Evolutionary conservation across 352 stramenopile genomes (phyloP).

Genomic region (Peronospora farinosa): DNA sequence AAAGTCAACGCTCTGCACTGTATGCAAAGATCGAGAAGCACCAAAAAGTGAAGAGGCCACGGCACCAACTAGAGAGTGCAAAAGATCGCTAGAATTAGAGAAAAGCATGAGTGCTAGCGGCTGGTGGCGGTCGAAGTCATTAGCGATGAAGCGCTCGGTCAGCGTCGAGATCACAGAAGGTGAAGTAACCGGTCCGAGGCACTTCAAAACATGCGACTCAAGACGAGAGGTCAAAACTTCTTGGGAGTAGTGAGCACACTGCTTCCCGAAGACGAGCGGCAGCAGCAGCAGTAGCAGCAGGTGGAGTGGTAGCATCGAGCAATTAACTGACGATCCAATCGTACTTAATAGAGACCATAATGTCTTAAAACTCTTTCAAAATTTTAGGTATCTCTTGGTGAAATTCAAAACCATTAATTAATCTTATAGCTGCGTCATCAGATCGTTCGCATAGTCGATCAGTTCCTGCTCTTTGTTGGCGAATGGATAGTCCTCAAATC

Average conservation of each 20-base stretch:
- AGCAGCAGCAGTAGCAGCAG: conserved; percentile 15
- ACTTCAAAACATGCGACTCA: conserved; percentile 34
- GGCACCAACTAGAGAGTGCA: conserved; percentile 29
- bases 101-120: conserved; percentile 52
- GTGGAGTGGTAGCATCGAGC: conserved; percentile 10
- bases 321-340: background rate
- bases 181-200: conserved; percentile 30
- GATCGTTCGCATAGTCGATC: conserved; percentile 45
- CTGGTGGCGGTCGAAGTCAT: conserved; percentile 48
- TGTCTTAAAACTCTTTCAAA: too few species aligned
- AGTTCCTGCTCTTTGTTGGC: conserved; percentile 41
- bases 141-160: conserved; percentile 37
- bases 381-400: too few species aligned
- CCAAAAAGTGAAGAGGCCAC: conserved; percentile 36
- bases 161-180: conserved; percentile 30
- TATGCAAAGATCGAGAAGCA: conserved; percentile 11
- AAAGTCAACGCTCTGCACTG: conserved; percentile 29
- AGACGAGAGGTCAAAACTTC: conserved; percentile 45
- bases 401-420: too few species aligned
- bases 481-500: conserved; percentile 36
- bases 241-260: conserved; percentile 30
- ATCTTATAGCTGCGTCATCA: conserved; percentile 17
- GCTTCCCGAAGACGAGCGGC: conserved; percentile 10
- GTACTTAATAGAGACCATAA: conserved; percentile 5
- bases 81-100: conserved; percentile 35